These are phyloP conservation scores for Huntiella decipiens DNA, from an alignment of 2,329 filamentous ascomycete genomes.

Conservation along the genomic window DNA sequence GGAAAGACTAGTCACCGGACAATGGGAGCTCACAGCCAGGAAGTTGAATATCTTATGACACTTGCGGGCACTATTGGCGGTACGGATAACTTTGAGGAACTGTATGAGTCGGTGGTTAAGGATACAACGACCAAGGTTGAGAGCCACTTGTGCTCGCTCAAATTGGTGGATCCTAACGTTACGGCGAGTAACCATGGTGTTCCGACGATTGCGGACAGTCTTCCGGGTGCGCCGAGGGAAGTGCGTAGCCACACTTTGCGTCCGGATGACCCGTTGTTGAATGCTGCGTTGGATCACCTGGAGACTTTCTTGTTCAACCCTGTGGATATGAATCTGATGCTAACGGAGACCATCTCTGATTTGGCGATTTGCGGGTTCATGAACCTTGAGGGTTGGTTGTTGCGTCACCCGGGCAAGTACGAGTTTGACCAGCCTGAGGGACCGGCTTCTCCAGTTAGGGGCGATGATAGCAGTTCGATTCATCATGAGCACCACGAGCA, in stretches of 20 bases:
- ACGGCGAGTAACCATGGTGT: constrained; percentile 36
- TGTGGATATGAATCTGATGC: constrained; percentile 72
- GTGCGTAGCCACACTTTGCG: constrained; percentile 42
- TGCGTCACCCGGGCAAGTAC: constrained; percentile 51
- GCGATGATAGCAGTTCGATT: constrained; percentile 19
- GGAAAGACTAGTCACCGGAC: constrained; percentile 41
- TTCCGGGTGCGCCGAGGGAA: constrained; percentile 41
- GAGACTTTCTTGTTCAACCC: constrained; percentile 75
- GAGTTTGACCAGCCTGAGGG: constrained; percentile 29
- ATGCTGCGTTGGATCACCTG: constrained; percentile 50
- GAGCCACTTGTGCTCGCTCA: constrained; percentile 53
- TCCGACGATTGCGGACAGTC: constrained; percentile 33
- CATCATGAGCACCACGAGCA: neutral
- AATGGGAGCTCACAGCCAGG: constrained; percentile 54
- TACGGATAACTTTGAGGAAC: constrained; percentile 49
- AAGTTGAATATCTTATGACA: constrained; percentile 51
- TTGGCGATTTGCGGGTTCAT: constrained; percentile 72
- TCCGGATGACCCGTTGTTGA: constrained; percentile 42
- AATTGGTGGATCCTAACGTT: constrained; percentile 43
- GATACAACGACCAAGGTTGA: constrained; percentile 53
- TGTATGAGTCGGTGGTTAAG: constrained; percentile 52
- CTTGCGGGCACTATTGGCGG: constrained; percentile 51
- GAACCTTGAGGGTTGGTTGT: constrained; percentile 75
- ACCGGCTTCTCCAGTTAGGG: constrained; percentile 15
- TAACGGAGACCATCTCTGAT: constrained; percentile 69